A percentile compares a stretch with the other conserved stretches of the same genome.
phyloP scores from a whole-genome alignment of 2,329 filamentous ascomycete species.

The Ophiostoma montium region DNA sequence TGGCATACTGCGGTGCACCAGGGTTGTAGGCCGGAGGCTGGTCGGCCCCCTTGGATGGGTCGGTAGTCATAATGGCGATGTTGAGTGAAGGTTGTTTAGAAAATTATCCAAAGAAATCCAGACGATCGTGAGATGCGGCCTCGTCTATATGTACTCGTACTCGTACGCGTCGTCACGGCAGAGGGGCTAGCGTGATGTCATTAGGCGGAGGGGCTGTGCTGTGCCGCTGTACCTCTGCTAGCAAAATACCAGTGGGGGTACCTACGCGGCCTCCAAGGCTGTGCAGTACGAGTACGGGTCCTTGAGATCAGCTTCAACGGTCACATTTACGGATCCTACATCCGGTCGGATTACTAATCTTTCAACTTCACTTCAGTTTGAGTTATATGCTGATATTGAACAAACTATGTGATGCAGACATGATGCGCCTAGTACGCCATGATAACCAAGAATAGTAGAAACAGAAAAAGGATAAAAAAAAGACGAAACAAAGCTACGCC shows the following conservation, averaged over 20 bases:
- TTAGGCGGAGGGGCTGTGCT: background rate
- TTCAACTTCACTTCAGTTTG: no score
- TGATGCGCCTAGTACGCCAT: no score
- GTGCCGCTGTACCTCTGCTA: background rate
- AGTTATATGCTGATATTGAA: no score
- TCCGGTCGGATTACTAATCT: no score
- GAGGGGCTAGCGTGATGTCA: slow-evolving; percentile 1
- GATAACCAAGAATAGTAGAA: no score
- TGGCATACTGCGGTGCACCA: slow-evolving; percentile 13
- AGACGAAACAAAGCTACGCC: background rate
- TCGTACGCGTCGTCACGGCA: background rate
- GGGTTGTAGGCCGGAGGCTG: slow-evolving; percentile 14
- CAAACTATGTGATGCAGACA: no score
- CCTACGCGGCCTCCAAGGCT: background rate
- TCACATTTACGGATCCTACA: no score
- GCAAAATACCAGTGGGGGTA: background rate
- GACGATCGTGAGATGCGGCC: no score
- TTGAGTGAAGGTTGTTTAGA: no score
- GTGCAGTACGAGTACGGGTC: background rate
- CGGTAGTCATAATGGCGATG: background rate
- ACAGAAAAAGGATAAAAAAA: background rate
- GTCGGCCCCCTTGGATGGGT: background rate
- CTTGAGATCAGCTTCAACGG: no score
- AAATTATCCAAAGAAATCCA: no score
- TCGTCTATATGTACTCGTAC: no score